Base-by-base conservation (phyloP, 179 eudicot genomes). In the Gypsophila paniculata region DNA sequence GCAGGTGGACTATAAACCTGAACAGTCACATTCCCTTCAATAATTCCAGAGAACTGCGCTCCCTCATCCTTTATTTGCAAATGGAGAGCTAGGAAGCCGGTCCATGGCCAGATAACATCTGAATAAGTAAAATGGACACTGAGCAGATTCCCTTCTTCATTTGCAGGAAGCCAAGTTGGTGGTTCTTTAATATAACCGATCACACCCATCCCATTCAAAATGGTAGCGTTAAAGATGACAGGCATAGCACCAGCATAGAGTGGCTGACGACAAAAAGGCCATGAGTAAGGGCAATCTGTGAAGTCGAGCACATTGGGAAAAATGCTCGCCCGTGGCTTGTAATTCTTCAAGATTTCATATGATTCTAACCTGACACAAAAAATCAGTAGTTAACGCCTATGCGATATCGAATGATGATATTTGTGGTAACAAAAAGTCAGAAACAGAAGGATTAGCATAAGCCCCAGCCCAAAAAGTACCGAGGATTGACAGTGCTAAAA, bases 181-280 rank as follows among this genome's bases (percentile, higher is more conserved):
- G 91, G 82, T 59, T 84, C 83, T 61, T 87, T 85, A 39, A 94
- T 79, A 80, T 88, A 91, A 68, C 99, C 99, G 73, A 90, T 84
- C 57, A 86, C 97, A 71, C 91, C 97, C 99, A 94, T 94, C 64
- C 99, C 99, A 76, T 94, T 94, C 72, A 94, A 67, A 78, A 94
- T 91, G 69, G 97, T 91, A 52, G 90, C 86, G 75, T 94, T 94
- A 68, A 94, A 94, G 62, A 91, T 87, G 61, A 94, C 86, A 44
- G 99, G 97, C 99, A 94, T 91, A 29, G 99, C 97, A 82, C 96
- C 95, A 69, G 97, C 97, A 80, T 91, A 94, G 60, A 94, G 88
- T 55, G 99, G 97, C 76, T 94, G 99, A 51, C 90, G 95, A 83
- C 97, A 91, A 72, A 94, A 94, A 49, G 97, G 99, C 99, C 99